These are phyloP conservation scores for Ceratobasidium papillatum DNA, from an alignment of 1,284 basidiomycete species.

Conservation along the genomic window DNA sequence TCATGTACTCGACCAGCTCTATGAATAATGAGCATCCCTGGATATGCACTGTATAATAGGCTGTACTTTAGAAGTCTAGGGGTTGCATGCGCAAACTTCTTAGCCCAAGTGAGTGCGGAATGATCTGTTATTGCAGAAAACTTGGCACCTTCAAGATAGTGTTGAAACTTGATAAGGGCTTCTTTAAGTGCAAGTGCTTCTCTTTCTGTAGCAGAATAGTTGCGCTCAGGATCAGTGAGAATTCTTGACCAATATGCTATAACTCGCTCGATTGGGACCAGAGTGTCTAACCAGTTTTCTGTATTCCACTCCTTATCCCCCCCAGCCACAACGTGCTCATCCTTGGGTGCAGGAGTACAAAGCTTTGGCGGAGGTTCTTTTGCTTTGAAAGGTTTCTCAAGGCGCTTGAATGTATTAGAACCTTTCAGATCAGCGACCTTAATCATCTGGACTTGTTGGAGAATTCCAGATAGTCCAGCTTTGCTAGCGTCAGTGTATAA, in stretches of 20 bases:
- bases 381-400: conserved; percentile 44
- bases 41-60: conserved; percentile 51
- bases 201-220: conserved; percentile 53
- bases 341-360: conserved; percentile 45
- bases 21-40: conserved; percentile 52
- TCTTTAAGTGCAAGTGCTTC: conserved; percentile 54
- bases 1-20: conserved; percentile 52
- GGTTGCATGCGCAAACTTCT: conserved; percentile 52
- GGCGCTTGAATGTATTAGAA: conserved; percentile 50
- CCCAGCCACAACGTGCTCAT: conserved; percentile 41
- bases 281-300: conserved; percentile 50
- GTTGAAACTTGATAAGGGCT: conserved; percentile 52
- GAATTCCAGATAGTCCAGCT: conserved; percentile 49
- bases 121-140: conserved; percentile 52
- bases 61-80: conserved; percentile 51
- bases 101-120: conserved; percentile 52
- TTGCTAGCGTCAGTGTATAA: conserved; percentile 57
- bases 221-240: conserved; percentile 50
- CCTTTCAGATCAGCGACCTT: conserved; percentile 52
- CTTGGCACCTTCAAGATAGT: conserved; percentile 51
- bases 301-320: conserved; percentile 32
- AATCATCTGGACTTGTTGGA: conserved; percentile 56
- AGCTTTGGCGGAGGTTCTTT: conserved; percentile 46
- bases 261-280: conserved; percentile 50
- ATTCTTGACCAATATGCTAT: conserved; percentile 53